Base-by-base conservation (phyloP, 768 basidiomycete genomes). In the Hygrophorus russula region DNA sequence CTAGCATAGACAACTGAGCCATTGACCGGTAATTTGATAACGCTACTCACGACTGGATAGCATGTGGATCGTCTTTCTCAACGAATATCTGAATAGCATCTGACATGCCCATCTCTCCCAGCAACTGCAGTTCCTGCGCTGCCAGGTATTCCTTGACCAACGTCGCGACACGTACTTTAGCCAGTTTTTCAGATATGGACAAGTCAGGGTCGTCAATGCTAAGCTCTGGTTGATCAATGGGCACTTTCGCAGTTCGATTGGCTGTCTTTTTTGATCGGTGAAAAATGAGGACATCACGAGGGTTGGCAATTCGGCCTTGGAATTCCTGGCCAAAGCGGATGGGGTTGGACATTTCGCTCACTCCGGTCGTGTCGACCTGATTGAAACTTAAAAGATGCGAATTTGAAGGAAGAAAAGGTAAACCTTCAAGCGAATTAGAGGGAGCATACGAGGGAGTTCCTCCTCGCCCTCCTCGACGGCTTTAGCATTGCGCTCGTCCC, bases 271-370 rank as follows among this genome's bases (percentile, higher is more conserved):
- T 90, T 33, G 82, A 71, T 8, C 49, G 81, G 58, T 90, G 82
- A 64, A 96, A 98, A 29, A 88, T 75, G 20, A 99, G 75, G 17
- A 96, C 76, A 57, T 98, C 94, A 19, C 90, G 76, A 12, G 96
- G 94, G 57, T 99, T 99, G 9, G 96, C 96, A 29, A 98, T 74
- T 15, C 74, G 74, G 1, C 88, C 89, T 51, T 81, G 76, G 60
- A 97, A 97, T 58, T 94, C 88, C 58, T 94, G 92, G 1, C 96
- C 94, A 58, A 99, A 96, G 8, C 96, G 83, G 41, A 94, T 83
- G 17, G 94, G 93, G 59, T 99, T 99, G 42, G 86, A 90, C 65
- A 90, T 90, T 53, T 89, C 86, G 45, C 78, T 79, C 6, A 91
- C 85, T 34, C 84, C 87, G 0, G 93, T 88, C 0, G 90, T 93